Percentiles rank a stretch among this genome's conserved stretches.
Conservation (phyloP, 2,329 filamentous ascomycete species). For the Fusarium aywerte region DNA sequence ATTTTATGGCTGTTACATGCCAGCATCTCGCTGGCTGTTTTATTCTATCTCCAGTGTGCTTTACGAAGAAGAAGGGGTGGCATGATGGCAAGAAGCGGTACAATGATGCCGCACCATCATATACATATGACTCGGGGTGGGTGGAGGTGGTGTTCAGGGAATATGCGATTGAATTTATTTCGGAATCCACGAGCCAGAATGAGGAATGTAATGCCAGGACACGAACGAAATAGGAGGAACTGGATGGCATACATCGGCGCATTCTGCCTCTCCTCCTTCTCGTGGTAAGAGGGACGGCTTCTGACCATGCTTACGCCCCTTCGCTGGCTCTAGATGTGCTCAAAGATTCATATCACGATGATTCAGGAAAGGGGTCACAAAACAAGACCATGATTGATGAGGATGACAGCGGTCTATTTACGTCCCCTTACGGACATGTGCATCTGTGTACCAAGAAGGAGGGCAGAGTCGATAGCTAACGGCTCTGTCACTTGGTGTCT, state of each 20-base stretch:
- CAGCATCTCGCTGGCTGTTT: slow-evolving; percentile 38
- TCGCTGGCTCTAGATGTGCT: slow-evolving; percentile 41
- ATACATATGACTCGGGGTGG: slow-evolving; percentile 29
- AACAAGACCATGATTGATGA: slow-evolving; percentile 39
- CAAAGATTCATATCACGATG: slow-evolving; percentile 19
- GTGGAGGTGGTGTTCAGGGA: slow-evolving; percentile 33
- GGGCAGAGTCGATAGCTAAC: slow-evolving; percentile 15
- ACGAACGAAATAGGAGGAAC: background rate
- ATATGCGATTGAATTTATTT: slow-evolving; percentile 34
- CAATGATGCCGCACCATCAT: slow-evolving; percentile 24
- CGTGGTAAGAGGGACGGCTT: slow-evolving; percentile 27
- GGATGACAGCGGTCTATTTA: slow-evolving; percentile 23
- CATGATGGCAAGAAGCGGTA: slow-evolving; percentile 32
- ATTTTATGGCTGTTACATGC: slow-evolving; percentile 26
- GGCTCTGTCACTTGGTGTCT: slow-evolving; percentile 24
- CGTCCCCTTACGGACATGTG: slow-evolving; percentile 17
- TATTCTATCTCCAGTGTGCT: slow-evolving; percentile 23
- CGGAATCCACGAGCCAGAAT: slow-evolving; percentile 35
- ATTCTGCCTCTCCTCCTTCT: slow-evolving; percentile 33
- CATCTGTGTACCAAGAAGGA: slow-evolving; percentile 26
- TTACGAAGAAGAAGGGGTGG: slow-evolving; percentile 16
- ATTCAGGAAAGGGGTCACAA: slow-evolving; percentile 26
- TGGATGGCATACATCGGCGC: slow-evolving; percentile 13
- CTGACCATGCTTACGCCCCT: slow-evolving; percentile 30
- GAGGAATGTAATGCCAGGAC: slow-evolving; percentile 18